Evolutionary conservation across 495 filamentous ascomycete genomes (phyloP), one percentile per base, ranked within the genome.

Genomic region (Penicillium cataractarum): DNA sequence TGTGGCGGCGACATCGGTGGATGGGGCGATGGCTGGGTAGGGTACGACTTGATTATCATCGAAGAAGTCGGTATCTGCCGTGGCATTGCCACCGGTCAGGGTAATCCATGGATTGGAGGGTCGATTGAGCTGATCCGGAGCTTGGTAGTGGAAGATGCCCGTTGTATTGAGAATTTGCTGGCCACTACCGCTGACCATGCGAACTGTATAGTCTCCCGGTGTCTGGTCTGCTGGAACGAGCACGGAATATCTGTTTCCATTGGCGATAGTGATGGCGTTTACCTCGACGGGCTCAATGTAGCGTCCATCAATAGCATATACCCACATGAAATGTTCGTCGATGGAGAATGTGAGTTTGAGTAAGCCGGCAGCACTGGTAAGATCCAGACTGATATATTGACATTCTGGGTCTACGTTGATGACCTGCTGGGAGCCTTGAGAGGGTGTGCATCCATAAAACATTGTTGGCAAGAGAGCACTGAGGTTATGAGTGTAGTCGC

Each of bases 221-320:
- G 65, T 63, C 33, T 76, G 62, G 61, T 78, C 68, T 0, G 80
- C 63, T 48, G 74, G 73, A 3, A 79, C 64, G 0, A 81, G 33
- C 0, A 78, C 72, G 6, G 78, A 79, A 60, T 78, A 80, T 15
- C 78, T 65, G 19, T 67, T 72, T 26, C 74, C 70, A 46, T 65
- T 74, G 22, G 65, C 42, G 9, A 80, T 64, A 6, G 50, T 69
- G 39, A 81, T 57, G 7, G 72, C 71, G 29, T 81, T 75, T 3
- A 75, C 76, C 21, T 48, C 51, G 3, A 62, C 57, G 0, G 79
- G 79, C 35, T 71, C 55, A 46, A 81, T 65, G 49, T 80, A 81
- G 1, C 68, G 71, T 5, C 79, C 79, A 54, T 81, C 79, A 17
- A 80, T 66, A 3, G 71, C 78, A 56, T 81, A 81, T 6, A 81